A percentile compares a stretch with the other conserved stretches of the same genome.
These are phyloP conservation scores for Papiliotrema terrestris DNA, from an alignment of 1,284 basidiomycete genomes.

Conservation along the genomic window DNA sequence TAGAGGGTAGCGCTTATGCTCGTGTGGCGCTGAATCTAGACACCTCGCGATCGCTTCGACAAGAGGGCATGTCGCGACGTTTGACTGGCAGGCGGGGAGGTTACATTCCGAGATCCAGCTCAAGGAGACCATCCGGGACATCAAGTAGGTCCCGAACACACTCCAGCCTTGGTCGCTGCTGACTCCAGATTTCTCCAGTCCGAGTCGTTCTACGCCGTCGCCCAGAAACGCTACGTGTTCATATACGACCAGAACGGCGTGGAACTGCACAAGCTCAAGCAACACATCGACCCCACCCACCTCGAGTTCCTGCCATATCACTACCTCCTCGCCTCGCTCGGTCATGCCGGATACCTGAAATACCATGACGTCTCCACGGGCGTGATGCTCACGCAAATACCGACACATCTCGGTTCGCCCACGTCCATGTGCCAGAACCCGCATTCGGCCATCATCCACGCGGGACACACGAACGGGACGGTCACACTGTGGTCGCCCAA, in stretches of 20 bases:
- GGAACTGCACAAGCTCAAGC: conserved; percentile 69
- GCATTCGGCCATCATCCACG: conserved; percentile 86
- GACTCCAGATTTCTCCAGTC: conserved; percentile 78
- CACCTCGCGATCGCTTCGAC: conserved; percentile 79
- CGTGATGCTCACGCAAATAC: conserved; percentile 77
- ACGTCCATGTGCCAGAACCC: conserved; percentile 85
- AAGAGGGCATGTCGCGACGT: conserved; percentile 86
- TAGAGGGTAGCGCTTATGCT: conserved; percentile 7
- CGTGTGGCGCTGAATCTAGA: conserved; percentile 48
- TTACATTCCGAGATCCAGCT: conserved; percentile 86
- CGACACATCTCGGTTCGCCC: conserved; percentile 85
- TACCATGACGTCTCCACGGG: conserved; percentile 98
- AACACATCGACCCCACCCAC: conserved; percentile 83
- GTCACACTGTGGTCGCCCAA: conserved; percentile 97
- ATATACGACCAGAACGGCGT: conserved; percentile 94
- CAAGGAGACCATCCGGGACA: conserved; percentile 79
- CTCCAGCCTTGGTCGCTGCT: not conserved
- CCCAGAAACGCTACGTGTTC: conserved; percentile 94
- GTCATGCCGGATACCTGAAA: conserved; percentile 83
- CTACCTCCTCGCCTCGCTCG: conserved; percentile 84
- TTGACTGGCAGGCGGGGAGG: conserved; percentile 88
- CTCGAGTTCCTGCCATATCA: conserved; percentile 95
- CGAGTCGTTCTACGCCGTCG: conserved; percentile 88
- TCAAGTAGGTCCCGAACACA: conserved; percentile 60
- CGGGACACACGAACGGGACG: conserved; percentile 79